Conservation (phyloP, 805 yeast species). For the Yamadazyma sp. region DNA sequence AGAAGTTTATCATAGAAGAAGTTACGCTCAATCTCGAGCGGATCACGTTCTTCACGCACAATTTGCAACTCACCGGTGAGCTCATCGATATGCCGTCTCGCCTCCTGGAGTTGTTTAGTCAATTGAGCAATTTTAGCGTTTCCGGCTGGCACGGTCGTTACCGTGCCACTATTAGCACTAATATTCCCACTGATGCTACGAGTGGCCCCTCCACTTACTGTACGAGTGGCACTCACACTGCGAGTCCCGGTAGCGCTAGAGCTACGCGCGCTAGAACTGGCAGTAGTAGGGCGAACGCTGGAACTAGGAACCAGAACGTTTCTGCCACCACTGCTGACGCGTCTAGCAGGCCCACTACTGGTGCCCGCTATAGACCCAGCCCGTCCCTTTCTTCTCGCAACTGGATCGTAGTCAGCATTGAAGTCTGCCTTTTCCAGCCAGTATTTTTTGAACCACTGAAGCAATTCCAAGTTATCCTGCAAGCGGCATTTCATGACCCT, state of each 20-base stretch:
- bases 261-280: not conserved
- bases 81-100: slow-evolving; percentile 38
- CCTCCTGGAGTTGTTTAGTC: slow-evolving; percentile 33
- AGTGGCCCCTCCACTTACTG: not conserved
- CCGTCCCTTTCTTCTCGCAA: slow-evolving; percentile 23
- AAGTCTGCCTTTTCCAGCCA: slow-evolving; percentile 80
- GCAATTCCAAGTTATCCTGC: slow-evolving; percentile 90
- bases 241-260: slow-evolving; percentile 2
- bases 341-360: not conserved
- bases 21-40: slow-evolving; percentile 78
- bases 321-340: not conserved
- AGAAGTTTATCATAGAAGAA: slow-evolving; percentile 88
- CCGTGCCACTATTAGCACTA: not conserved
- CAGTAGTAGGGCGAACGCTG: not conserved
- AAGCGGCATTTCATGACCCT: slow-evolving; percentile 79
- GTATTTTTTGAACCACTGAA: slow-evolving; percentile 85
- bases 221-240: slow-evolving; percentile 3
- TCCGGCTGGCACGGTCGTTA: not conserved
- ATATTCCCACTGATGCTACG: not conserved
- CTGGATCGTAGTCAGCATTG: slow-evolving; percentile 61
- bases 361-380: not conserved
- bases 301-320: not conserved
- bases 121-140: slow-evolving; percentile 16
- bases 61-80: slow-evolving; percentile 56
- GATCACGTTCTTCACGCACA: slow-evolving; percentile 57